phyloP scores from a whole-genome alignment of 768 basidiomycete species.

The Cubamyces sp. region DNA sequence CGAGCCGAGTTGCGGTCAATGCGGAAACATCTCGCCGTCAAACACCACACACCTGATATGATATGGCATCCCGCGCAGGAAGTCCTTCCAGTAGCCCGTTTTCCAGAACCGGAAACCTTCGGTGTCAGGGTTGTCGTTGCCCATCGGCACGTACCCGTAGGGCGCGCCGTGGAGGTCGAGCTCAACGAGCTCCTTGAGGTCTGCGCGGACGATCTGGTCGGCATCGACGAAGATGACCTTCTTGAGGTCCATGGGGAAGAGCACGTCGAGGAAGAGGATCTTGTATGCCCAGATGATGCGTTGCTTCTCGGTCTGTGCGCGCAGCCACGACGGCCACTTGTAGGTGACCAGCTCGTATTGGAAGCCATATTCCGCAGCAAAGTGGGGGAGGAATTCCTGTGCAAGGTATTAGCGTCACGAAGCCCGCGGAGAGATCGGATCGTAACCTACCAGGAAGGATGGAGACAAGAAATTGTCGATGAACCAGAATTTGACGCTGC shows the following conservation, averaged over 20 bases:
- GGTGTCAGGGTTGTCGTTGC: constrained; percentile 91
- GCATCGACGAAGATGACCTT: constrained; percentile 99
- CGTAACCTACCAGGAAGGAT: constrained; percentile 78
- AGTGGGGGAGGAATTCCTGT: constrained; percentile 93
- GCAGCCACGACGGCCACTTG: constrained; percentile 98
- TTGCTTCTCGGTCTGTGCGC: constrained; percentile 97
- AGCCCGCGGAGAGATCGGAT: not conserved
- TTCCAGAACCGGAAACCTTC: constrained; percentile 99
- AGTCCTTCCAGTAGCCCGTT: constrained; percentile 93
- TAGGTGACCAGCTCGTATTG: constrained; percentile 98
- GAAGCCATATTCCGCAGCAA: constrained; percentile 90
- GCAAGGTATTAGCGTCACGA: not conserved
- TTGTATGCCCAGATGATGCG: constrained; percentile 99
- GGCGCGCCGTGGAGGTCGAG: constrained; percentile 91
- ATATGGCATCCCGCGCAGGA: constrained; percentile 81
- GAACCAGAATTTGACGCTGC: constrained; percentile 99
- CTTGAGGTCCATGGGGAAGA: constrained; percentile 99
- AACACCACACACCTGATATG: constrained; percentile 79
- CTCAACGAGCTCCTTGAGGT: constrained; percentile 93
- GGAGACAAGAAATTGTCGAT: constrained; percentile 99
- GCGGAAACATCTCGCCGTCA: not conserved
- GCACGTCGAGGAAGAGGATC: constrained; percentile 97
- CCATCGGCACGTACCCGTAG: constrained; percentile 98
- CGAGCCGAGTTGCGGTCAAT: not conserved
- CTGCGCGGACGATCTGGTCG: constrained; percentile 96